Conservation (phyloP, 768 basidiomycete species). For the Macrolepiota albuminosa region DNA sequence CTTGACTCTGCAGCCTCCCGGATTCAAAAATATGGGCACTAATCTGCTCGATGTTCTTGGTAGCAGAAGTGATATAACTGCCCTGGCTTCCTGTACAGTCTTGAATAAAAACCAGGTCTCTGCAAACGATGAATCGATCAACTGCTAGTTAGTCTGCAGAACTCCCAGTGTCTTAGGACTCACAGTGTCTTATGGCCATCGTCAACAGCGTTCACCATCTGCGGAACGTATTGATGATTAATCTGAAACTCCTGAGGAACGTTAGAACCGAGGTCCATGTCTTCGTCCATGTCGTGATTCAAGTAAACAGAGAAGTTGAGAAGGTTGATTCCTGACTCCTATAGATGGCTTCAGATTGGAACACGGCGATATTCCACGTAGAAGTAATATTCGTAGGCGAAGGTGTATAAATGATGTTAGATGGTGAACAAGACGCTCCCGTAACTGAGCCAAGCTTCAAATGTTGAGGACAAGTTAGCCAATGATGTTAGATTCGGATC, state of each 20-base stretch:
- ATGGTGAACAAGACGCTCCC: conserved; percentile 18
- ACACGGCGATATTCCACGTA: conserved; percentile 1
- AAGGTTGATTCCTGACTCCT: conserved; percentile 11
- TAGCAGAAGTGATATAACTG: conserved; percentile 88
- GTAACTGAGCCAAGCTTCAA: conserved; percentile 13
- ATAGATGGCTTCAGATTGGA: conserved; percentile 2
- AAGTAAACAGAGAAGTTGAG: conserved; percentile 11
- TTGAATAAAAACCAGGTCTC: conserved; percentile 92
- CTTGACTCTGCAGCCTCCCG: conserved; percentile 79
- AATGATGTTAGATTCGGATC: conserved; percentile 38
- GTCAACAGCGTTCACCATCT: conserved; percentile 21
- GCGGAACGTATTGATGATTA: conserved; percentile 28
- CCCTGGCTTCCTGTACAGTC: conserved; percentile 94
- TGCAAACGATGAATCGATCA: conserved; percentile 25
- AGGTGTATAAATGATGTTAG: conserved; percentile 18
- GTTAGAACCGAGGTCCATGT: conserved; percentile 62
- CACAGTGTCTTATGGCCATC: conserved; percentile 71
- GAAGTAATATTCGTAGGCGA: conserved; percentile 2
- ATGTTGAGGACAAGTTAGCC: conserved; percentile 17
- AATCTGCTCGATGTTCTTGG: conserved; percentile 95
- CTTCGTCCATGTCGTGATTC: conserved; percentile 61
- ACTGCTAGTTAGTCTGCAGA: conserved; percentile 13
- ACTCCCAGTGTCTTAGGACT: conserved; percentile 68
- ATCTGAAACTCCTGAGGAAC: conserved; percentile 31
- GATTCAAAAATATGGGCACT: conserved; percentile 93